Conservation (phyloP, 1,284 basidiomycete species). For the Fomitopsis palustris region DNA sequence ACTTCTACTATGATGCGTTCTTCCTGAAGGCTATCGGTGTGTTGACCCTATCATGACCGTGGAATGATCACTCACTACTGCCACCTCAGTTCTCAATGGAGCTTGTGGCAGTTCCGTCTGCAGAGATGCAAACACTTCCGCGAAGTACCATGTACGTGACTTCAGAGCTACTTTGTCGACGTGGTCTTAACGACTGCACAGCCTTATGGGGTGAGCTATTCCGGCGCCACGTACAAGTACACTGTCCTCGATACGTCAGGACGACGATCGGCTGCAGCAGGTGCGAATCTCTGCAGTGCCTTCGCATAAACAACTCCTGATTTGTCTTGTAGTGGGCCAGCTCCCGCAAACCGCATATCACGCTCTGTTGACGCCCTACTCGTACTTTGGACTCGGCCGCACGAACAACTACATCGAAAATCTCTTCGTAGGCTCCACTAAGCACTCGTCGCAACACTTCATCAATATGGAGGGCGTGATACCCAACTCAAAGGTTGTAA, state of each 20-base stretch:
- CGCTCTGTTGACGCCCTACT: constrained; percentile 85
- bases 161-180: too few species aligned
- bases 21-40: constrained; percentile 93
- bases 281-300: constrained; percentile 32
- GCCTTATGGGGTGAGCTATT: constrained; percentile 93
- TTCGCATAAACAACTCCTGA: background rate
- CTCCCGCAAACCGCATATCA: constrained; percentile 92
- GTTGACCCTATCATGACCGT: constrained; percentile 16
- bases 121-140: constrained; percentile 52
- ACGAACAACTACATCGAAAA: constrained; percentile 99
- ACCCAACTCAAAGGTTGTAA: constrained; percentile 96
- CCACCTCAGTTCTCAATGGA: constrained; percentile 79
- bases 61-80: background rate
- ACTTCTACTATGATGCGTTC: constrained; percentile 98
- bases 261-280: constrained; percentile 84
- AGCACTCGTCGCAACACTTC: constrained; percentile 65
- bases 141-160: constrained; percentile 65
- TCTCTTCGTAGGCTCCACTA: constrained; percentile 87
- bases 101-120: constrained; percentile 86
- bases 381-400: constrained; percentile 94
- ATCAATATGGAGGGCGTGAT: constrained; percentile 96
- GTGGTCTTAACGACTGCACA: constrained; percentile 27
- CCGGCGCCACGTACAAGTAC: constrained; percentile 96
- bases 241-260: constrained; percentile 95
- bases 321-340: constrained; percentile 67